Conservation (phyloP, 805 yeast genomes). For the Wickerhamomyces pijperi region DNA sequence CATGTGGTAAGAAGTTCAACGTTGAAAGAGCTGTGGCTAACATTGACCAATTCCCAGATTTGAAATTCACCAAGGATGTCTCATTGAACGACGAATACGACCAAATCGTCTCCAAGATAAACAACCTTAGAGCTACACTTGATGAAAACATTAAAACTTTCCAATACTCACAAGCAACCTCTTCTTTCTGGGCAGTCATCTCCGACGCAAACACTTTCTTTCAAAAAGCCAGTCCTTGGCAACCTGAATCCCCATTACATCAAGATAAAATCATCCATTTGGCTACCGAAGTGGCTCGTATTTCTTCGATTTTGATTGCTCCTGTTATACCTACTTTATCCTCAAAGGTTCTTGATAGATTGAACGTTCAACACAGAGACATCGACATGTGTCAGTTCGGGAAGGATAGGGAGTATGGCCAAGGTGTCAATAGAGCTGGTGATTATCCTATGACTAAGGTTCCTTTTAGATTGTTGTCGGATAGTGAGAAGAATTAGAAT, state of each 20-base stretch:
- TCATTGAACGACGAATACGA: slow-evolving; percentile 4
- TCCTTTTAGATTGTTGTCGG: slow-evolving; percentile 4
- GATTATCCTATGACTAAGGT: slow-evolving; percentile 35
- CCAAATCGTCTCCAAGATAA: slow-evolving; percentile 21
- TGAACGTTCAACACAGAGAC: slow-evolving; percentile 44
- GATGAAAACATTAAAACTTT: slow-evolving; percentile 31
- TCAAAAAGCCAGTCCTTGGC: slow-evolving; percentile 74
- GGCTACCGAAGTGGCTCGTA: slow-evolving; percentile 63
- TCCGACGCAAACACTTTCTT: slow-evolving; percentile 55
- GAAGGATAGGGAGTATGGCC: slow-evolving; percentile 51
- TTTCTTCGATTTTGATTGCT: slow-evolving; percentile 51
- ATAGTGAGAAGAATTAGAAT: no score
- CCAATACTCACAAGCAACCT: slow-evolving; percentile 45
- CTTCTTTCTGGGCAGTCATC: slow-evolving; percentile 46
- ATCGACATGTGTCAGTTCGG: slow-evolving; percentile 39
- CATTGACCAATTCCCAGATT: slow-evolving; percentile 1
- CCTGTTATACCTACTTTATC: slow-evolving; percentile 70
- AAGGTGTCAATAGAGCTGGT: slow-evolving; percentile 38
- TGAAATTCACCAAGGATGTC: slow-evolving; percentile 5
- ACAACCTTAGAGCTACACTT: slow-evolving; percentile 28
- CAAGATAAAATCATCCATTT: slow-evolving; percentile 44
- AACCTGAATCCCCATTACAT: slow-evolving; percentile 15
- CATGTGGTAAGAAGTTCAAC: slow-evolving; percentile 60
- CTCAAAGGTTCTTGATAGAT: slow-evolving; percentile 41
- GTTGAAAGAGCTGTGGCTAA: slow-evolving; percentile 32